These are phyloP conservation scores for Colletotrichum tofieldiae DNA, from an alignment of 2,329 filamentous ascomycete species.

Conservation along the genomic window DNA sequence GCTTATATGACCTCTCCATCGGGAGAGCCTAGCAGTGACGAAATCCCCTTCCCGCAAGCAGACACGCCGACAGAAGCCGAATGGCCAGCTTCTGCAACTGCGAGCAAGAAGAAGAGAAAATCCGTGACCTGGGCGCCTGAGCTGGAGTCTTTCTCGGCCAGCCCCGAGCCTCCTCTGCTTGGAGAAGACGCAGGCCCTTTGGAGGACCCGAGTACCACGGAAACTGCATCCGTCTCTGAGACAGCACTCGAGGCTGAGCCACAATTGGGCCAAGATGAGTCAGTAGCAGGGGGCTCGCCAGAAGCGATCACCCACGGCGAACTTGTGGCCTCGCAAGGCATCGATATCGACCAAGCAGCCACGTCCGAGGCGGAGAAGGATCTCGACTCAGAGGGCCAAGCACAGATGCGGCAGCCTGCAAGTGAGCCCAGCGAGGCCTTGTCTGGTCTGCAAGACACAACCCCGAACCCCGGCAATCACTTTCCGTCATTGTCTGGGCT, in stretches of 20 bases:
- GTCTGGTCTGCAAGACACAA: constrained; percentile 31
- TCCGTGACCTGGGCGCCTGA: constrained; percentile 41
- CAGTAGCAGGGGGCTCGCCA: constrained; percentile 9
- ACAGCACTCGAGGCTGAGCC: background rate
- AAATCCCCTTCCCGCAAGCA: constrained; percentile 32
- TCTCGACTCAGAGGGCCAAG: constrained; percentile 30
- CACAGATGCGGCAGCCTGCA: constrained; percentile 18
- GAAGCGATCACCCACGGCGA: background rate
- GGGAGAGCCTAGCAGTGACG: constrained; percentile 42
- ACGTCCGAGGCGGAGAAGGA: constrained; percentile 29
- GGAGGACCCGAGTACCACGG: background rate
- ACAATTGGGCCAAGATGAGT: constrained; percentile 4
- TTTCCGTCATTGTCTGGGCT: constrained; percentile 34
- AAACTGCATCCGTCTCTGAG: background rate
- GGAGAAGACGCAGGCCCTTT: constrained; percentile 1
- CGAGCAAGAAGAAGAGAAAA: constrained; percentile 36
- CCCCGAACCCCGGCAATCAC: constrained; percentile 11
- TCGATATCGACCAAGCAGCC: constrained; percentile 17
- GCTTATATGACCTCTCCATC: constrained; percentile 40
- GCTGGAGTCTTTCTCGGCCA: constrained; percentile 25
- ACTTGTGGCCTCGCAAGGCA: constrained; percentile 7
- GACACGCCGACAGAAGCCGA: constrained; percentile 27
- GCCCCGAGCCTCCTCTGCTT: background rate
- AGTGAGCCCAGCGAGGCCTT: constrained; percentile 15
- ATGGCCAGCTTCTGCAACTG: constrained; percentile 26